Evolutionary conservation across 2,329 filamentous ascomycete species (phyloP), one percentile per base, ranked within the genome.

Genomic region (Berkeleyomyces basicola): DNA sequence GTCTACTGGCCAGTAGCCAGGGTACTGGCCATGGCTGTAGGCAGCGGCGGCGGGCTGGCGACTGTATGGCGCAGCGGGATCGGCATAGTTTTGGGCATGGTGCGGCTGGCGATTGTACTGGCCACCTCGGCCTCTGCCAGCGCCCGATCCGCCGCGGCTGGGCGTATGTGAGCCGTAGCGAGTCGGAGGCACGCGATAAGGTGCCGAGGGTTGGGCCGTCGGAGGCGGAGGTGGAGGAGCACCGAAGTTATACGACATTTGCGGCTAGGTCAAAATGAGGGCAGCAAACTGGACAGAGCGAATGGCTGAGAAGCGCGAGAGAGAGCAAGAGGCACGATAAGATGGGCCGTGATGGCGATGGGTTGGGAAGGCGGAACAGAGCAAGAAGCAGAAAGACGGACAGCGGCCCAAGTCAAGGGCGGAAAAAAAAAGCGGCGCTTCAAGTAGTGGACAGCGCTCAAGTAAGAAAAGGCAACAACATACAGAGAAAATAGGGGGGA

Each of bases 1-100:
- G 33, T 64, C 59, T 23, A 36, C 44, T 4, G 63, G 11, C 63
- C 63, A 64, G 55, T 64, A 64, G 36, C 44, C 53, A 46, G 80
- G 76, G 68, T 82, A 84, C 70, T 80, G 82, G 42, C 79, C 79
- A 66, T 82, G 81, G 67, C 83, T 83, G 67, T 79, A 80, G 65
- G 77, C 74, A 40, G 78, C 72, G 59, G 79, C 75, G 42, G 83
- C 71, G 37, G 79, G 77, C 61, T 75, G 69, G 47, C 76, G 74
- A 51, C 74, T 71, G 67, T 80, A 79, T 42, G 75, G 70, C 33
- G 73, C n/a, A 72, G 70, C 70, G 59, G 73, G 74, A 14, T 77
- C 74, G 40, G 72, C 70, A 31, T 71, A 67, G 74, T 75, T 77
- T 67, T 77, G 76, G 59, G 75, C 72, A 6, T 69, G 70, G 57